Evolutionary conservation across 2,329 filamentous ascomycete species (phyloP).

Genomic region (Pseudocercospora eumusae): DNA sequence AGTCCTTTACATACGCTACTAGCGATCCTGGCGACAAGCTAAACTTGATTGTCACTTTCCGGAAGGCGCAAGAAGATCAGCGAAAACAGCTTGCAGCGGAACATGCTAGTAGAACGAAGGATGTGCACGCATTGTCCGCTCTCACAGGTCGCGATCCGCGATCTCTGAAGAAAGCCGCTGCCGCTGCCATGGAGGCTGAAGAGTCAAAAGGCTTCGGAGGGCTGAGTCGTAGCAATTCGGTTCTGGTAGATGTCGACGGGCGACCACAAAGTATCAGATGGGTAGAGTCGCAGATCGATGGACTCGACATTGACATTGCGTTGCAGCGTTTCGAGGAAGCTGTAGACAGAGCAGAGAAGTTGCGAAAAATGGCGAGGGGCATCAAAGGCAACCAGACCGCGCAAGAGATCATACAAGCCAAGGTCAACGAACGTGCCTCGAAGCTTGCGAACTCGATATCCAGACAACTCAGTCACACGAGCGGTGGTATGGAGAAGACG

Average conservation of each 20-base stretch:
- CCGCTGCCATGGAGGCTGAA: constrained; percentile 49
- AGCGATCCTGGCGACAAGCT: constrained; percentile 73
- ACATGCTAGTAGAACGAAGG: constrained; percentile 79
- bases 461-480: constrained; percentile 75
- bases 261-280: constrained; percentile 94
- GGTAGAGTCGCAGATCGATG: constrained; percentile 94
- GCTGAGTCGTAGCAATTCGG: constrained; percentile 42
- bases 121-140: constrained; percentile 37
- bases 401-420: constrained; percentile 88
- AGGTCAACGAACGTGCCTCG: constrained; percentile 81
- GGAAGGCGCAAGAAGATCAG: constrained; percentile 89
- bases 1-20: constrained; percentile 92
- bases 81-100: constrained; percentile 83
- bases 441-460: constrained; percentile 76
- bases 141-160: constrained; percentile 38
- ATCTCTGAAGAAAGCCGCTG: constrained; percentile 61
- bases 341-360: constrained; percentile 78
- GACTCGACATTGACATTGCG: constrained; percentile 93
- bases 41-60: constrained; percentile 80
- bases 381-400: constrained; percentile 84
- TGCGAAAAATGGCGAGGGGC: constrained; percentile 74
- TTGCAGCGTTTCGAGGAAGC: constrained; percentile 85
- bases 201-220: constrained; percentile 28
- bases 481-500: constrained; percentile 74
- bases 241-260: constrained; percentile 93